Conservation (phyloP, 805 yeast species). For the Maudiozyma bulderi region DNA sequence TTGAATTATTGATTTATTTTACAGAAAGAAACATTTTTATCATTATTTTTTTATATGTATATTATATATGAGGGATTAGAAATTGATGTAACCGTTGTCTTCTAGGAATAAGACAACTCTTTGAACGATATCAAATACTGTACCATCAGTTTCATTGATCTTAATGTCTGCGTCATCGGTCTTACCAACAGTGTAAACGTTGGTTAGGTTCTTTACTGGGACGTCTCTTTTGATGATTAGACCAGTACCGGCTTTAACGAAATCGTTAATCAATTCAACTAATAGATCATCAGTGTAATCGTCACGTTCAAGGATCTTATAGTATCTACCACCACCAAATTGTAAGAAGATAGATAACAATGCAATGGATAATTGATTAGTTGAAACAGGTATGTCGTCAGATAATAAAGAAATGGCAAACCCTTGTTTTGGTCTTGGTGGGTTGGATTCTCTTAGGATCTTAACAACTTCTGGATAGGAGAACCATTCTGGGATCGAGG, state of each 20-base stretch:
- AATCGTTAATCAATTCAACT: constrained; percentile 39
- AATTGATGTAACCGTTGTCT: constrained; percentile 57
- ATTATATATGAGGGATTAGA: constrained; percentile 8
- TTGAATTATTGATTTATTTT: neutral
- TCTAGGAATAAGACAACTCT: constrained; percentile 64
- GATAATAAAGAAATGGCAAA: constrained; percentile 59
- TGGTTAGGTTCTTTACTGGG: constrained; percentile 11
- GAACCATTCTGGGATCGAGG: constrained; percentile 92
- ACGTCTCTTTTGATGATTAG: constrained; percentile 50
- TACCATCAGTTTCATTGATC: constrained; percentile 43
- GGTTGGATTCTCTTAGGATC: constrained; percentile 84
- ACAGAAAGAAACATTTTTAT: neutral
- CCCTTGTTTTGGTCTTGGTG: constrained; percentile 86
- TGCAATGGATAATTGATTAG: constrained; percentile 65
- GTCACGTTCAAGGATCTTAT: constrained; percentile 39
- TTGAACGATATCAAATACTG: constrained; percentile 62
- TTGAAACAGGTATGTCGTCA: constrained; percentile 50
- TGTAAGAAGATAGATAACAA: constrained; percentile 86
- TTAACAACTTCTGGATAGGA: constrained; percentile 93
- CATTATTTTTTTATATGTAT: neutral
- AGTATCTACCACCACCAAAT: constrained; percentile 71
- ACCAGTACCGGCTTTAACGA: constrained; percentile 76
- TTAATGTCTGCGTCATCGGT: constrained; percentile 48
- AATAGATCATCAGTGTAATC: constrained; percentile 52
- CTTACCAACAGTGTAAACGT: constrained; percentile 38